Percentiles rank a stretch among this genome's conserved stretches.
Conservation (phyloP, 2,329 filamentous ascomycete species). For the Colletotrichum brevisporum region DNA sequence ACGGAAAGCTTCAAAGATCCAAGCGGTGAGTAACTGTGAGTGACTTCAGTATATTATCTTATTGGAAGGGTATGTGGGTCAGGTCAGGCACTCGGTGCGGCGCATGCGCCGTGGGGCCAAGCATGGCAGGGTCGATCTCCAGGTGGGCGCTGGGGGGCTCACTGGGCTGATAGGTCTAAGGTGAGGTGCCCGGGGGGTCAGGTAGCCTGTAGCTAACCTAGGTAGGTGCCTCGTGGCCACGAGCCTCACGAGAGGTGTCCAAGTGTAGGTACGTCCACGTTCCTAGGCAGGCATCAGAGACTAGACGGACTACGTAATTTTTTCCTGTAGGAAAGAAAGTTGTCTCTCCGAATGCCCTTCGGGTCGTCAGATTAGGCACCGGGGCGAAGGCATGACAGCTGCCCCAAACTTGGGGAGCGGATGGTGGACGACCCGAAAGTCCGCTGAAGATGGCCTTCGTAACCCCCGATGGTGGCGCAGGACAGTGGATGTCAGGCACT, state of each 20-base stretch:
- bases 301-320: not conserved
- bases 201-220: not conserved
- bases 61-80: too few relatives aligned
- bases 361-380: conserved; percentile 5
- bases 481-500: conserved; percentile 31
- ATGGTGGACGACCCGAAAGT: conserved; percentile 27
- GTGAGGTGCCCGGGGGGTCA: not conserved
- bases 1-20: conserved; percentile 19
- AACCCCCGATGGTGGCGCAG: conserved; percentile 18
- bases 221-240: conserved; percentile 2
- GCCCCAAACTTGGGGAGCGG: not conserved
- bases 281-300: not conserved
- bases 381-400: conserved; percentile 18
- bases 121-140: conserved; percentile 23
- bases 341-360: conserved; percentile 1
- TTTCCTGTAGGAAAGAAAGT: not conserved
- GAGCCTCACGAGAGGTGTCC: conserved; percentile 3
- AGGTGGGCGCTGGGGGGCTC: not conserved
- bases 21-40: not conserved
- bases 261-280: not conserved
- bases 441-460: conserved; percentile 26
- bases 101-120: conserved; percentile 32
- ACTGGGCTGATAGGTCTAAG: not conserved
- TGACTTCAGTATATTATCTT: conserved; percentile 37
- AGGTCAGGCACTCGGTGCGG: too few relatives aligned